A percentile compares a stretch with the other conserved stretches of the same genome.
Evolutionary conservation across 208 protist genomes (phyloP).

Genomic region (Acanthamoeba pearcei): DNA sequence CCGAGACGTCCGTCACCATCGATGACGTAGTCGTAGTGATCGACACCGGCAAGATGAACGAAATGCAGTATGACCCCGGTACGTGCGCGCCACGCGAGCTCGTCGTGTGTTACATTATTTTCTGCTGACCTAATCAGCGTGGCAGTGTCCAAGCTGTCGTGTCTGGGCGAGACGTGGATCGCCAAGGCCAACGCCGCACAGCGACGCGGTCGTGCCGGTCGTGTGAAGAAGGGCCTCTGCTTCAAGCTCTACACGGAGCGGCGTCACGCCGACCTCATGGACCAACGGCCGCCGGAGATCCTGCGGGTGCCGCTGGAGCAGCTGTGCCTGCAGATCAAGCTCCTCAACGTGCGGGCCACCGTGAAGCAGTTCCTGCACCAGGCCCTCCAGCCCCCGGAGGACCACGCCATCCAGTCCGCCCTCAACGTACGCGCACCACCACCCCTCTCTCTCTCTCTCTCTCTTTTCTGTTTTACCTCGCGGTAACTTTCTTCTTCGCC

Average conservation of each 20-base stretch:
- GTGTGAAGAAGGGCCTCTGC: constrained; percentile 96
- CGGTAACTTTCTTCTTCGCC: too few species aligned
- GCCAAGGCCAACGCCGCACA: constrained; percentile 95
- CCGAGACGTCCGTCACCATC: constrained; percentile 98
- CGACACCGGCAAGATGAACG: constrained; percentile 97
- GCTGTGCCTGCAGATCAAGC: constrained; percentile 95
- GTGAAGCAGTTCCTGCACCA: constrained; percentile 78
- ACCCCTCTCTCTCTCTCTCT: background rate
- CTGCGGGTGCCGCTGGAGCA: constrained; percentile 96
- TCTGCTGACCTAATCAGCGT: too few species aligned
- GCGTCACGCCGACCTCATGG: background rate
- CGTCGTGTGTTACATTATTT: background rate
- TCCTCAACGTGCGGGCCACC: background rate
- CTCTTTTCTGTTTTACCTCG: background rate
- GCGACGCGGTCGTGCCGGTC: constrained; percentile 96
- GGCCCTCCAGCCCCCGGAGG: constrained; percentile 80
- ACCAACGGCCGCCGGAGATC: constrained; percentile 95
- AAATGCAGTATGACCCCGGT: constrained; percentile 90
- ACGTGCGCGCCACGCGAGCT: background rate
- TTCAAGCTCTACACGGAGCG: constrained; percentile 95
- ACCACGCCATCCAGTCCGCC: constrained; percentile 78
- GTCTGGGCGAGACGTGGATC: constrained; percentile 91
- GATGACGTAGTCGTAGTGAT: constrained; percentile 98
- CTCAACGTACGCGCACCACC: background rate
- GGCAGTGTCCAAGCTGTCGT: constrained; percentile 62